Evolutionary conservation across 2,329 filamentous ascomycete species (phyloP), one percentile per base, ranked within the genome.

Genomic region (Corynespora cassiicola): DNA sequence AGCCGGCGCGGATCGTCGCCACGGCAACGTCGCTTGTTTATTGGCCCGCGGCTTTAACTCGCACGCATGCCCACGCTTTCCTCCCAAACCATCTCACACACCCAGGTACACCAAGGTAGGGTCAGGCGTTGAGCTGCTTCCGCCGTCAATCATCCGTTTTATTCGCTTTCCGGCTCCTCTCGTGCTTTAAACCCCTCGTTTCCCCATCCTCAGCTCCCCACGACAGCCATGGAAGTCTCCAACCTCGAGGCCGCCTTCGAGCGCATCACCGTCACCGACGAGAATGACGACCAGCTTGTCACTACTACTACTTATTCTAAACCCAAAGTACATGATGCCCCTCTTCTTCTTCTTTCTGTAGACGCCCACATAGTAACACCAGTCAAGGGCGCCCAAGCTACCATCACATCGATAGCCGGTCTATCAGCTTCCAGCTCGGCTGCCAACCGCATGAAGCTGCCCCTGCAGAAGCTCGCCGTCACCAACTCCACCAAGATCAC

Each of bases 181-280:
- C n/a, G 7, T 24, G 8, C n/a, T 24, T 24, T 24, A 24, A 24
- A 8, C 22, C 22, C 31, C 36, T 36, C 38, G 27, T 22, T 21
- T 24, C 8, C 21, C 31, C 44, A 35, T 46, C 38, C 42, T 42
- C 47, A 42, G 24, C 29, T 12, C 30, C 36, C 29, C 36, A 23
- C 23, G 10, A 24, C 19, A 38, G 48, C 37, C 27, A 80, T 92
- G 87, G 82, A 91, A 50, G 81, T 87, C 42, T 82, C 88, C 56
- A 84, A 82, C 34, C 78, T 97, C 30, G 92, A 96, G 74, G 78
- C 87, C 71, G 88, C 88, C 58, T 89, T 97, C 63, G 90, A 96
- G 82, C 86, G 85, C 70, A 82, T 96, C 73, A 86, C 88, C 14
- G 88, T 96, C 47, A 86, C 88, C 57, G 91, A 96, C 63, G 91